Base-by-base conservation (phyloP, 768 basidiomycete genomes). In the Agrocybe pediades region DNA sequence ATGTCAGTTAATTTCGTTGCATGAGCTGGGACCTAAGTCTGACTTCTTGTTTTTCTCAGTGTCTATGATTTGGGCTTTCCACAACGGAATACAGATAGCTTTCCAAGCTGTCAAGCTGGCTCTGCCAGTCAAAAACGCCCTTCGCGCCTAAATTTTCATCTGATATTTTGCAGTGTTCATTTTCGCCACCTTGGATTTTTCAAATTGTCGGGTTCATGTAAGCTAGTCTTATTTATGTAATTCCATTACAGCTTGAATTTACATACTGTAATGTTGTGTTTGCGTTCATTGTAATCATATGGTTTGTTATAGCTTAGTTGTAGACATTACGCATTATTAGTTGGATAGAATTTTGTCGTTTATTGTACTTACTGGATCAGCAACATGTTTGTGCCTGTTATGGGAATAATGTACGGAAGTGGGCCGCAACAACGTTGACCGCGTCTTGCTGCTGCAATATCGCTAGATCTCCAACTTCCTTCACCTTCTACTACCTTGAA, bases 31-130 rank as follows among this genome's bases (percentile, higher is more conserved):
- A 25, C 11, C 8, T 16, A 15, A 27, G 9, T 8, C 40, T 46
- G 40, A 27, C 17, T 61, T 24, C 36, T 27, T 62, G 29, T 7
- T 39, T 17, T 20, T 27, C 29, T 11, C 54, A 86, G 84, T 86
- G 57, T 85, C 85, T 49, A 70, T 85, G 47, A 63, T 86, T 49
- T 86, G 84, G 84, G 81, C 81, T 54, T 71, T 82, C 55, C 78
- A 85, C 55, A 81, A 69, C 46, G 76, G 83, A 33, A 58, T 83
- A 30, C 80, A 78, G 19, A 78, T 85, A 53, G 75, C 73, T 25
- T 74, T 81, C 50, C 77, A 80, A 42, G 68, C 76, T 23, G 54
- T 84, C 49, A 82, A 76, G 67, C 71, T 78, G 5, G 74, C 73
- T 26, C 63, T 83, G 45, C 78, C 80, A 19, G 58, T 76, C 42